Conservation (phyloP, 164 flowering plant species). For the Brasenia schreberi region DNA sequence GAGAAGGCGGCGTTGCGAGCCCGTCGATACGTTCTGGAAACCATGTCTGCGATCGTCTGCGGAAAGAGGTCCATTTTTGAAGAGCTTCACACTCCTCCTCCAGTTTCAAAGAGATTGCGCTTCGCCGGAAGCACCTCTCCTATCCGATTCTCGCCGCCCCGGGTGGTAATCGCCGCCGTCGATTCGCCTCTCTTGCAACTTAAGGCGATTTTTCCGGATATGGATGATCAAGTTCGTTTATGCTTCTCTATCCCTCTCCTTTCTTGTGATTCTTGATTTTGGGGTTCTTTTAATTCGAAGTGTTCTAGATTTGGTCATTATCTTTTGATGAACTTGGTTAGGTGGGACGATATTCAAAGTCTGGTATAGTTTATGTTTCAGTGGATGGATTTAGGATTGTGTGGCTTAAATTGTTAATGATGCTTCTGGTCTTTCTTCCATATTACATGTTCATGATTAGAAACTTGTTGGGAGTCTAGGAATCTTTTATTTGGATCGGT, state of each 20-base stretch:
- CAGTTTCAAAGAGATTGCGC: not conserved
- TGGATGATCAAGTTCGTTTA: slow-evolving; percentile 14
- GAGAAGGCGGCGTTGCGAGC: not conserved
- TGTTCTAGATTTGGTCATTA: no score
- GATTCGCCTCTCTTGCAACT: slow-evolving; percentile 5
- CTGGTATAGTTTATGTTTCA: not conserved
- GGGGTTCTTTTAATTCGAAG: not conserved
- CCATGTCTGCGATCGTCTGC: slow-evolving; percentile 1
- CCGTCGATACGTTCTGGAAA: not conserved
- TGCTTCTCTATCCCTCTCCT: not conserved
- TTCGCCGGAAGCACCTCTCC: slow-evolving; percentile 20
- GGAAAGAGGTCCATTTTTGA: slow-evolving; percentile 2
- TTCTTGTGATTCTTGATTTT: not conserved
- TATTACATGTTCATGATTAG: no score
- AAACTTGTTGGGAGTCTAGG: no score
- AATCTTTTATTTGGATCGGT: no score
- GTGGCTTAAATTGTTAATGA: no score
- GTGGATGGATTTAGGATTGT: no score
- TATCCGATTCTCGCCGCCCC: slow-evolving; percentile 15
- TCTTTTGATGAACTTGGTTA: not conserved
- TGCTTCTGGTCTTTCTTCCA: no score
- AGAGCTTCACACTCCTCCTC: slow-evolving; percentile 2
- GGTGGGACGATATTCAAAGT: not conserved
- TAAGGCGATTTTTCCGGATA: slow-evolving; percentile 10
- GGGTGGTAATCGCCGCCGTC: not conserved